Percentiles rank a stretch among this genome's conserved stretches.
Conservation (phyloP, 345 rosid genomes). For the Salix viminalis region DNA sequence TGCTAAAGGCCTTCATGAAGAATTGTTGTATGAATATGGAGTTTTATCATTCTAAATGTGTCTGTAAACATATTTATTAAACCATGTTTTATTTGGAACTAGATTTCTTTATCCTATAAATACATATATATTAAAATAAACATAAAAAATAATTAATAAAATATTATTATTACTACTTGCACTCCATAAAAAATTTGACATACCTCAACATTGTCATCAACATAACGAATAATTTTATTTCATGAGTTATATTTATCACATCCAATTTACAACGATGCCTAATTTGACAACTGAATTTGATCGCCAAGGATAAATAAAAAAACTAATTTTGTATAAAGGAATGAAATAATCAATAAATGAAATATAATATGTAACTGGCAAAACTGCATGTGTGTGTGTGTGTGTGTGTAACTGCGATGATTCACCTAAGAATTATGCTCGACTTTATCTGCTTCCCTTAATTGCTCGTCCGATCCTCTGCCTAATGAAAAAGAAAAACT, state of each 20-base stretch:
- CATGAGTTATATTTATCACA: slow-evolving; percentile 5
- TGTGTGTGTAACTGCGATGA: slow-evolving; percentile 22
- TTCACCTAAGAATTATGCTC: slow-evolving; percentile 17
- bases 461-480: slow-evolving; percentile 14
- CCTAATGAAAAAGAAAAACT: slow-evolving; percentile 9
- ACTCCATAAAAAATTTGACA: too few species aligned
- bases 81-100: too few species aligned
- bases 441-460: slow-evolving; percentile 15
- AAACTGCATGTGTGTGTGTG: neutral
- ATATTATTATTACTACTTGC: too few species aligned
- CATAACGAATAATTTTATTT: too few species aligned
- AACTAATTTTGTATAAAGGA: neutral
- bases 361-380: neutral
- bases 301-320: neutral
- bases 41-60: too few species aligned
- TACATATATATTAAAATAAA: too few species aligned
- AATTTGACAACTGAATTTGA: slow-evolving; percentile 3
- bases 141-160: too few species aligned
- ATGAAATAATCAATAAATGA: slow-evolving; percentile 32
- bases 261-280: neutral
- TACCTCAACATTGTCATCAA: too few species aligned
- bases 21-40: too few species aligned
- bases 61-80: too few species aligned
- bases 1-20: too few species aligned
- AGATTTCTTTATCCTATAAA: too few species aligned